These are phyloP conservation scores for Urostyla sp. DNA, from an alignment of 73 alveolate species.

Conservation along the genomic window DNA sequence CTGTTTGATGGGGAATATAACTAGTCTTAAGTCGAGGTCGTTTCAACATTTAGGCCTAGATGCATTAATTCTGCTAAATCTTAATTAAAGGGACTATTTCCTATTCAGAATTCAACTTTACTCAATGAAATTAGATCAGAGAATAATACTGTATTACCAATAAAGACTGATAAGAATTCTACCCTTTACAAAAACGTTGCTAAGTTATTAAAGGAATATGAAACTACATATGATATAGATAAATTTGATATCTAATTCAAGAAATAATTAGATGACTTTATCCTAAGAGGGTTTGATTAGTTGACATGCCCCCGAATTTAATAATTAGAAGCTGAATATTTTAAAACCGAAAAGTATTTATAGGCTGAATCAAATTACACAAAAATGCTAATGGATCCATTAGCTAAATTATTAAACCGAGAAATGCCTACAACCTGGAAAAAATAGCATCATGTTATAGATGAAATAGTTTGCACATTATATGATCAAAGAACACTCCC, in stretches of 20 bases:
- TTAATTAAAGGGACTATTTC: slow-evolving; percentile 6
- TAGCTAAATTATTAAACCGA: background rate
- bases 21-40: background rate
- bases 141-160: background rate
- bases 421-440: background rate
- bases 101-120: background rate
- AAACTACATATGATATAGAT: too few species aligned
- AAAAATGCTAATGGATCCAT: background rate
- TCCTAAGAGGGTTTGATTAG: background rate
- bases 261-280: background rate
- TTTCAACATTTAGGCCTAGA: background rate
- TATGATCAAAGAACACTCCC: background rate
- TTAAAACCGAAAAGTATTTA: background rate
- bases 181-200: too few species aligned
- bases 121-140: background rate
- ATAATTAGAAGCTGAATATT: background rate
- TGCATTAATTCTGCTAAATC: slow-evolving; percentile 5
- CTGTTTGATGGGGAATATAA: background rate
- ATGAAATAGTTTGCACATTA: background rate
- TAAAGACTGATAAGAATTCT: background rate
- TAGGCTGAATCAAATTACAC: background rate
- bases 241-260: too few species aligned
- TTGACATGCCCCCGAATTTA: background rate
- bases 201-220: too few species aligned
- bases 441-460: background rate